These are phyloP conservation scores for Boehmeria nivea DNA, from an alignment of 306 rosid species.

Conservation along the genomic window DNA sequence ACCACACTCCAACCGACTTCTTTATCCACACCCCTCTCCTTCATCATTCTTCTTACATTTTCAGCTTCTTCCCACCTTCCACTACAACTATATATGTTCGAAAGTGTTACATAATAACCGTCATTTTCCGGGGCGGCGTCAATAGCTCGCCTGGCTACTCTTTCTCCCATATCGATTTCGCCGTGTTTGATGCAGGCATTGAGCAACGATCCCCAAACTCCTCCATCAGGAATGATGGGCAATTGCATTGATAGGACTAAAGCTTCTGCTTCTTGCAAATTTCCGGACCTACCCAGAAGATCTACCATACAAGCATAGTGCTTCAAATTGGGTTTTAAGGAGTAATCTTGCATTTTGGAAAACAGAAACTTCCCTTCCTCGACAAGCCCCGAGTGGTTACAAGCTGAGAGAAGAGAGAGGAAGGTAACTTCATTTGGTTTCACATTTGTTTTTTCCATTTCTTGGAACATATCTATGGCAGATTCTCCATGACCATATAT, in stretches of 20 bases:
- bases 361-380: conserved; percentile 62
- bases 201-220: conserved; percentile 72
- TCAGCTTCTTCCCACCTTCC: conserved; percentile 84
- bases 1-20: conserved; percentile 60
- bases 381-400: conserved; percentile 58
- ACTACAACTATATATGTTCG: conserved; percentile 56
- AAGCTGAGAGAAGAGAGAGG: conserved; percentile 72
- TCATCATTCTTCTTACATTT: conserved; percentile 54
- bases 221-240: conserved; percentile 63
- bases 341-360: conserved; percentile 42
- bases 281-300: conserved; percentile 69
- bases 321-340: conserved; percentile 52
- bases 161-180: conserved; percentile 54
- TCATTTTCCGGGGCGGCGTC: conserved; percentile 70
- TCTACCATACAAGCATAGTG: conserved; percentile 86
- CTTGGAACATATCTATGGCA: conserved; percentile 47
- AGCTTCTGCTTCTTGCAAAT: conserved; percentile 62
- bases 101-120: conserved; percentile 57
- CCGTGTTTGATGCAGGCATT: conserved; percentile 65
- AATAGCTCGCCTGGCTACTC: conserved; percentile 55
- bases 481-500: conserved; percentile 57
- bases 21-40: conserved; percentile 47
- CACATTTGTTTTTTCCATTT: conserved; percentile 56
- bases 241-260: conserved; percentile 58
- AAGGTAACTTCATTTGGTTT: conserved; percentile 62